Base-by-base conservation (phyloP, 2,329 filamentous ascomycete species). In the Calonectria pteridis region DNA sequence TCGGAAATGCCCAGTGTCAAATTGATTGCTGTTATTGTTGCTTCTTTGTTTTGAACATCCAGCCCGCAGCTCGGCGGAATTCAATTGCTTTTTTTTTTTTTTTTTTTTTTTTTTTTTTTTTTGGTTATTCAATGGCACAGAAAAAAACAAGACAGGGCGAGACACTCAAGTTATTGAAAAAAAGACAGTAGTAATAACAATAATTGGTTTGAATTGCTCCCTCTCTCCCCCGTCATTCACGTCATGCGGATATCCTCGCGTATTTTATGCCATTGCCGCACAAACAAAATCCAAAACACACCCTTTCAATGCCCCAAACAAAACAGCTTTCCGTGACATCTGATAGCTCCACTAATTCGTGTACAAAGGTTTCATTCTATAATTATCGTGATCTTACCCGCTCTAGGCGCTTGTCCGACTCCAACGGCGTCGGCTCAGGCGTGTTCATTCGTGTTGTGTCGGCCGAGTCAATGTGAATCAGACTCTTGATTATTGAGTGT, bases 371-470 rank as follows among this genome's bases (percentile, higher is more conserved):
- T 46, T 73, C 43, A 72, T 26, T 62, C 55, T 58, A 62, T 51
- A 49, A 53, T 53, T 35, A 63, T 49, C 49, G 70, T 35, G 40
- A 43, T 26, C 58, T 59, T 50, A 69, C n/a, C 33, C 64, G 69
- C 70, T 80, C 81, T 20, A 82, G 66, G 40, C 77, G 75, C 67
- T 80, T 83, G 29, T 81, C 78, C 46, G 76, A 75, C 58, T 83
- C 83, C 9, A 79, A 69, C 1, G 82, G 82, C 1, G 83, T 83
- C 5, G 81, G 76, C 16, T 79, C 78, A 6, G 83, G 83, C n/a
- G 83, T 83, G 59, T 79, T 81, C 50, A 81, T 76, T 28, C 76
- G 66, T 6, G 81, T 81, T 40, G 81, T 80, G 58, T 80, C 77
- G 5, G 74, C 72, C 40, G 81, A 83, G 51, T 82, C 80, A 20